Percentiles rank a stretch among this genome's conserved stretches.
Conservation (phyloP, 2,329 filamentous ascomycete species). For the Elsinoe australis region DNA sequence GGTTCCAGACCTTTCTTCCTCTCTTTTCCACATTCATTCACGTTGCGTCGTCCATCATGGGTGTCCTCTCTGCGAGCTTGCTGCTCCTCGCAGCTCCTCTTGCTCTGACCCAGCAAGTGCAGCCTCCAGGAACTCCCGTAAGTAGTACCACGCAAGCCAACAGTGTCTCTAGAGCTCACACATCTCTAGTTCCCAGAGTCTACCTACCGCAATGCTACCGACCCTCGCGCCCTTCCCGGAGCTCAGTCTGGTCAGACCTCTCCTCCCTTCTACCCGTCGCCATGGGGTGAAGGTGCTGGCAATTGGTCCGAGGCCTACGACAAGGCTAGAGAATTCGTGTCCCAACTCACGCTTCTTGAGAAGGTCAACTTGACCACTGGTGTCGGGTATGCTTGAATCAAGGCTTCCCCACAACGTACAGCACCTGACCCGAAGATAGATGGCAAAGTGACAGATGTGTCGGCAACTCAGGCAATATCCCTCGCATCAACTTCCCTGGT, state of each 20-base stretch:
- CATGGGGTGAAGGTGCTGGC: conserved; percentile 71
- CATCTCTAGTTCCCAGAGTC: conserved; percentile 23
- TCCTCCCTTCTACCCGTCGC: conserved; percentile 72
- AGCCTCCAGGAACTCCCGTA: conserved; percentile 23
- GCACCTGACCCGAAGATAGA: conserved; percentile 34
- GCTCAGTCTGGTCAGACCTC: conserved; percentile 36
- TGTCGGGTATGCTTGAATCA: conserved; percentile 64
- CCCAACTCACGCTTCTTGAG: conserved; percentile 71
- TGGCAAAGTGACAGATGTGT: conserved; percentile 68
- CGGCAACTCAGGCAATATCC: conserved; percentile 63
- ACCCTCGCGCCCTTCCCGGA: conserved; percentile 25
- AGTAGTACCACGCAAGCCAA: not conserved
- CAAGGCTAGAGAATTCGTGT: conserved; percentile 71
- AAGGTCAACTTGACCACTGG: conserved; percentile 96
- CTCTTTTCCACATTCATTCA: not conserved
- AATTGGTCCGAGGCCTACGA: conserved; percentile 69
- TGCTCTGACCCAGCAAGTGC: conserved; percentile 25
- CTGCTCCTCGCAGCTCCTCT: conserved; percentile 28
- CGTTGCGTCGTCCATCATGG: not conserved
- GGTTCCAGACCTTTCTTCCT: not conserved
- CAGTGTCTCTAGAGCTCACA: not conserved
- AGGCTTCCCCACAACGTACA: not conserved
- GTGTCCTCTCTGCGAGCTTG: not conserved
- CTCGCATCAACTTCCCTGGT: conserved; percentile 59
- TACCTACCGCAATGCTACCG: conserved; percentile 25